Evolutionary conservation across 108 stramenopile genomes (phyloP).

Genomic region (Conticribra guillardii): DNA sequence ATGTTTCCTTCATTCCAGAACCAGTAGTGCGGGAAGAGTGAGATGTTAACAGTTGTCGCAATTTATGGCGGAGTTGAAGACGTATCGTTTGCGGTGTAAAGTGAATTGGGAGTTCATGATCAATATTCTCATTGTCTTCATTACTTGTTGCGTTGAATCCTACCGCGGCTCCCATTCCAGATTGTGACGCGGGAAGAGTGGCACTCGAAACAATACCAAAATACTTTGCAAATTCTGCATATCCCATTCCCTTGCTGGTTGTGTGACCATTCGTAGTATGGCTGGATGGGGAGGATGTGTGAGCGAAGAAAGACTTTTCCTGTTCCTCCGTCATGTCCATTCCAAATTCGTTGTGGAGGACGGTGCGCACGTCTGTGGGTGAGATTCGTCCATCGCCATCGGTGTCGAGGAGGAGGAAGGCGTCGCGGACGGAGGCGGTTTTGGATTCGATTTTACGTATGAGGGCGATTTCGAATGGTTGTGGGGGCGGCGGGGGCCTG

Average conservation of each 20-base stretch:
- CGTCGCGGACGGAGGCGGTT: conserved; percentile 30
- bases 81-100: conserved; percentile 7
- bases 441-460: conserved; percentile 29
- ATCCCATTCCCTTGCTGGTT: conserved; percentile 24
- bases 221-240: conserved; percentile 41
- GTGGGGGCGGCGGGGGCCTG: conserved; percentile 2
- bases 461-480: conserved; percentile 49
- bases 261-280: neutral
- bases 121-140: conserved; percentile 4
- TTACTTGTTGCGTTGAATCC: conserved; percentile 27
- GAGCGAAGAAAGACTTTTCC: conserved; percentile 19
- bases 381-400: conserved; percentile 42
- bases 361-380: conserved; percentile 29
- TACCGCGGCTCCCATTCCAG: conserved; percentile 29
- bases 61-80: conserved; percentile 23
- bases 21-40: conserved; percentile 40
- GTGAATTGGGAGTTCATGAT: conserved; percentile 27
- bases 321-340: conserved; percentile 41
- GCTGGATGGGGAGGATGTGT: neutral
- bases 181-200: conserved; percentile 16
- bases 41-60: conserved; percentile 21
- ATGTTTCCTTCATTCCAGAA: conserved; percentile 43
- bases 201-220: conserved; percentile 26
- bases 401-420: conserved; percentile 45
- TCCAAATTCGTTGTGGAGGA: conserved; percentile 44